Base-by-base conservation (phyloP, 257 asterid genomes). In the Lavandula angustifolia region DNA sequence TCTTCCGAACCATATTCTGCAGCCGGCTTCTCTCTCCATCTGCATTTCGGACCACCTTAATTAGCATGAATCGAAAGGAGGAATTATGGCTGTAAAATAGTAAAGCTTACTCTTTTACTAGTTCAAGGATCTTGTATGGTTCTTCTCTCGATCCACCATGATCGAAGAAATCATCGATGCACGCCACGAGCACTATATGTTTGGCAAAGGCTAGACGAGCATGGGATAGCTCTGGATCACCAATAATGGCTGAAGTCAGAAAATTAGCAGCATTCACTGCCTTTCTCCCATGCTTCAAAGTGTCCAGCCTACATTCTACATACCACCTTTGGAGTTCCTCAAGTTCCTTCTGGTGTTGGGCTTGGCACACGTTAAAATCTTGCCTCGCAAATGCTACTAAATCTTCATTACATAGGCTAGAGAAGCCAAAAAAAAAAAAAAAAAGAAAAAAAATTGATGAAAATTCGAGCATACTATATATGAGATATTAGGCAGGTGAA, bases 321-420 rank as follows among this genome's bases (percentile, higher is more conserved):
- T n/a, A 71, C 85, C 85, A 80, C 81, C 76, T 76, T 10, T 73
- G 69, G 9, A 79, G 59, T 13, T 56, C 54, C 55, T 66, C 50
- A 49, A 73, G 69, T 50, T 79, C 84, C 44, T 38, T 17, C 9
- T 33, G 75, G 64, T 73, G 67, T 48, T 29, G 62, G 18, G 67
- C 56, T 60, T 80, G 79, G 40, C 69, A 65, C 1, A 14, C 32
- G 5, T 63, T 62, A 27, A 73, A 76, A 64, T 80, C 71, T 34
- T 44, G 69, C 1, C 11, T 16, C 3, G 81, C 40, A 0, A 64
- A 60, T n/a, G 6, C 18, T 1, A 70, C n/a, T 17, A 73, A 16
- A 32, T 80, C 84, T 60, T 40, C 67, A 14, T 40, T 73, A 37
- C 69, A 53, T n/a, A 44, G 18, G n/a, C 29, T 48, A 4, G 68